These are phyloP conservation scores for Oryza brachyantha DNA, from an alignment of 176 grass and related monocot species.

Conservation along the genomic window DNA sequence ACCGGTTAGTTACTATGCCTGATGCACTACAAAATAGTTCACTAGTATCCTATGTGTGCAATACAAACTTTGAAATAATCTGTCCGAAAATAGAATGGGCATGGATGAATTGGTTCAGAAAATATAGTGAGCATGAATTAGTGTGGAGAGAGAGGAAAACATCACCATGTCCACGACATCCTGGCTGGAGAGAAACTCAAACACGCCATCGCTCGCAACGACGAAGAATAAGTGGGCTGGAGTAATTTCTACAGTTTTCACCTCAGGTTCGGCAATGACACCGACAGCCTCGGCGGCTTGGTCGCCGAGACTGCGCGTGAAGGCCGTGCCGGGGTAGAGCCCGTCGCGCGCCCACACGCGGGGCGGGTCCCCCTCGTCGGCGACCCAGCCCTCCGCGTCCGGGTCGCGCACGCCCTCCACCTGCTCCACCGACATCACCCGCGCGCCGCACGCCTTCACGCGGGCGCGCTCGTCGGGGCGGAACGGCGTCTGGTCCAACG, in stretches of 20 bases:
- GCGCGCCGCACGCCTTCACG: constrained; percentile 68
- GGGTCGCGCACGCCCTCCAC: constrained; percentile 61
- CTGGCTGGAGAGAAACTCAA: constrained; percentile 95
- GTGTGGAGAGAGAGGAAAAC: neutral
- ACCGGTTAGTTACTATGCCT: neutral
- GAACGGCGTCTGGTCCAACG: constrained; percentile 96
- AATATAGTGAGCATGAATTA: constrained; percentile 5
- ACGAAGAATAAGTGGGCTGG: constrained; percentile 78
- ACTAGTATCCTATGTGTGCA: neutral
- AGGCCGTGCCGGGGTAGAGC: constrained; percentile 87
- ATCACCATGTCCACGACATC: constrained; percentile 86
- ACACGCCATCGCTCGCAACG: constrained; percentile 87
- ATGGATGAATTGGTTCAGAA: neutral
- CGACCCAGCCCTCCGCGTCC: constrained; percentile 43
- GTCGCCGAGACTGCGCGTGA: constrained; percentile 94
- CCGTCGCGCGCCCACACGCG: constrained; percentile 89
- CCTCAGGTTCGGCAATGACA: constrained; percentile 79
- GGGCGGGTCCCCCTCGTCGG: constrained; percentile 82
- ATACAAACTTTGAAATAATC: neutral
- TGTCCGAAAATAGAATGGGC: neutral
- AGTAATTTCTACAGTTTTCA: constrained; percentile 64
- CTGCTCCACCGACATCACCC: constrained; percentile 84
- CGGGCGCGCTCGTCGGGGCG: constrained; percentile 85
- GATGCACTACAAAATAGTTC: constrained; percentile 6
- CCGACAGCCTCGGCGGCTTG: constrained; percentile 70